Evolutionary conservation across 225 moss, liverwort and hornwort species (phyloP), one percentile per base, ranked within the genome.

Genomic region (Thuidium tamariscinum): DNA sequence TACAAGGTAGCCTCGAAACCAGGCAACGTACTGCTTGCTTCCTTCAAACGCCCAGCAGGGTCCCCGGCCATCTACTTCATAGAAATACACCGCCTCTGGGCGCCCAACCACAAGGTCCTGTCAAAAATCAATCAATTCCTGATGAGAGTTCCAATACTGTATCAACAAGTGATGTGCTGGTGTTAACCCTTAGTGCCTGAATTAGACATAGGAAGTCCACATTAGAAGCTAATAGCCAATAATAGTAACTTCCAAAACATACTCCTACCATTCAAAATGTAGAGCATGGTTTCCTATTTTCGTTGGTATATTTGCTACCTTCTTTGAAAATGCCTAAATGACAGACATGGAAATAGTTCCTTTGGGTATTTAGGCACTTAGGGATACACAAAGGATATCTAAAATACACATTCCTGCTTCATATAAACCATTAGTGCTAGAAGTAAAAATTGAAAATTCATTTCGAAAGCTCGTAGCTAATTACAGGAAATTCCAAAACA

Each of bases 21-120:
- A 98, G 82, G 93, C 92, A 83, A 99, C 83, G 78, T 78, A 95
- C 82, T 93, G 94, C 88, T 99, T 99, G 57, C 93, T 95, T 79
- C 96, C 98, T 84, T 98, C 96, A 88, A 96, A 96, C 49, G 96
- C 97, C 96, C 96, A 97, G 89, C 97, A 97, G 42, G 97, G 97
- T 86, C 97, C 97, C 79, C 97, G 94, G 19, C 97, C 97, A 91
- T 98, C 97, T 62, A 93, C 95, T 86, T 98, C 97, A 56, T 98
- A 98, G 80, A 98, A 96, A 86, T 96, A 98, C 39, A 95, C 95
- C 48, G 97, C 97, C 88, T 99, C 96, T 79, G 92, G 88, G 83
- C 95, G 96, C 46, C 98, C 98, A 78, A 99, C 89, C 76, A 99
- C 98, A 87, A 99, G 96, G 79, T 99, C 98, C 97, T 99, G 95